Percentiles rank a stretch among this genome's conserved stretches.
Conservation (phyloP, 768 basidiomycete genomes). For the Boletus rubropictus region DNA sequence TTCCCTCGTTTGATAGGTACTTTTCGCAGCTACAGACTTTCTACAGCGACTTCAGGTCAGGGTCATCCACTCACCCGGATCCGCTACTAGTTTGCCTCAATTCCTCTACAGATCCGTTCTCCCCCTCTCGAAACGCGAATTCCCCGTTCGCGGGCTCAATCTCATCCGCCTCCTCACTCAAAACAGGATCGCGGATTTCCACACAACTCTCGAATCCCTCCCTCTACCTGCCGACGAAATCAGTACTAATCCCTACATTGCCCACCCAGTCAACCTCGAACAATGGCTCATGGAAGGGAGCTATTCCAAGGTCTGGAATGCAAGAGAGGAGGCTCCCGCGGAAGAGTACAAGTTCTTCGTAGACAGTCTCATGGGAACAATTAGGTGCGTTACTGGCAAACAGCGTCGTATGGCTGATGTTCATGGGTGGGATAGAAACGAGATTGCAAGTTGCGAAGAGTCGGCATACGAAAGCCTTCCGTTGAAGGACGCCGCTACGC, state of each 20-base stretch:
- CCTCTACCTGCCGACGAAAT: conserved; percentile 64
- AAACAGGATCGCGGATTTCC: conserved; percentile 96
- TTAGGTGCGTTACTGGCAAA: conserved; percentile 50
- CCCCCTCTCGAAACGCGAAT: conserved; percentile 81
- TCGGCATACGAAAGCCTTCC: conserved; percentile 89
- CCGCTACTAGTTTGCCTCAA: conserved; percentile 3
- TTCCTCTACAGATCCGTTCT: conserved; percentile 51
- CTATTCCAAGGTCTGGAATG: conserved; percentile 97
- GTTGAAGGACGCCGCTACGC: conserved; percentile 79
- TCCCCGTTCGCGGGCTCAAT: conserved; percentile 84
- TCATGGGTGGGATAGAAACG: conserved; percentile 52
- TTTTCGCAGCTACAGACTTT: conserved; percentile 87
- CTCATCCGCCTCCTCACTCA: conserved; percentile 92
- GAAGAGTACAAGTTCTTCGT: conserved; percentile 95
- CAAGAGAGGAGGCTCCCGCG: conserved; percentile 84
- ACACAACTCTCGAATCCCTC: conserved; percentile 90
- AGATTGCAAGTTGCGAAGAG: conserved; percentile 97
- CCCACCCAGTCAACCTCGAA: conserved; percentile 87
- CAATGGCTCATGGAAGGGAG: conserved; percentile 98
- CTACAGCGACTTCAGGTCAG: conserved; percentile 80
- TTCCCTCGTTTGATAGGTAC: conserved; percentile 92
- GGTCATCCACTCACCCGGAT: conserved; percentile 1
- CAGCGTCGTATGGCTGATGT: background rate
- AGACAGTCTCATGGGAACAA: conserved; percentile 89
- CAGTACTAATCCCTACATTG: conserved; percentile 64